Percentiles rank a stretch among this genome's conserved stretches.
Conservation (phyloP, 2,329 filamentous ascomycete genomes). For the Chrysoporthe cubensis region DNA sequence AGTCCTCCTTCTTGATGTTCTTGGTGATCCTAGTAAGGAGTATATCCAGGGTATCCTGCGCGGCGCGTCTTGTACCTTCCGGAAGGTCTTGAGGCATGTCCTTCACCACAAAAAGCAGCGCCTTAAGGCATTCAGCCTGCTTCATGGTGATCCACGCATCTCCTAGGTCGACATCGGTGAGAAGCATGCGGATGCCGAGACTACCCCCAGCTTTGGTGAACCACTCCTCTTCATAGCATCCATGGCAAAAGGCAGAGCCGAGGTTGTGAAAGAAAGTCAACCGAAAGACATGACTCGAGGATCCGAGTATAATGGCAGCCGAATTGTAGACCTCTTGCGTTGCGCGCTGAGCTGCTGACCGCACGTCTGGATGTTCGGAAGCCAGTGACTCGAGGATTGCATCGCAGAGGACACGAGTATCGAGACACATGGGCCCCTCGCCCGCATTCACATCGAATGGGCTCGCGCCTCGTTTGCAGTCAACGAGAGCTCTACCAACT, state of each 20-base stretch:
- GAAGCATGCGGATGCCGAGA: constrained; percentile 84
- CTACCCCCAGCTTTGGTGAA: constrained; percentile 95
- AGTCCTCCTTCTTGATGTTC: constrained; percentile 78
- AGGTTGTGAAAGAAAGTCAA: constrained; percentile 86
- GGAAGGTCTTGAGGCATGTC: constrained; percentile 95
- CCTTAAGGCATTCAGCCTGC: constrained; percentile 85
- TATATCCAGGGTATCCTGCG: constrained; percentile 80
- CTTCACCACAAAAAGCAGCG: constrained; percentile 97
- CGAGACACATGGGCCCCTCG: constrained; percentile 84
- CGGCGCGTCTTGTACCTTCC: constrained; percentile 81
- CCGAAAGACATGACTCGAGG: constrained; percentile 69
- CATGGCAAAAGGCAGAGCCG: constrained; percentile 84
- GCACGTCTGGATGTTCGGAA: constrained; percentile 79
- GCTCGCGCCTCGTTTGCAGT: constrained; percentile 74
- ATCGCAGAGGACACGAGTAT: constrained; percentile 84
- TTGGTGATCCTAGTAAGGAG: constrained; percentile 80
- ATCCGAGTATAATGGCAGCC: constrained; percentile 78
- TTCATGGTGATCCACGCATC: constrained; percentile 81
- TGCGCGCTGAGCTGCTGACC: constrained; percentile 79
- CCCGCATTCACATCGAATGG: constrained; percentile 84
- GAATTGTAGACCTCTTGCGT: constrained; percentile 80
- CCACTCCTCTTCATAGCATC: constrained; percentile 98
- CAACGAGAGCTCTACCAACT: constrained; percentile 80
- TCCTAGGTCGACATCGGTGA: constrained; percentile 82
- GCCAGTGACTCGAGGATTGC: constrained; percentile 89